Percentiles rank a stretch among this genome's conserved stretches.
phyloP scores from a whole-genome alignment of 106 monocot genomes.

The Dendrobium chrysotoxum region DNA sequence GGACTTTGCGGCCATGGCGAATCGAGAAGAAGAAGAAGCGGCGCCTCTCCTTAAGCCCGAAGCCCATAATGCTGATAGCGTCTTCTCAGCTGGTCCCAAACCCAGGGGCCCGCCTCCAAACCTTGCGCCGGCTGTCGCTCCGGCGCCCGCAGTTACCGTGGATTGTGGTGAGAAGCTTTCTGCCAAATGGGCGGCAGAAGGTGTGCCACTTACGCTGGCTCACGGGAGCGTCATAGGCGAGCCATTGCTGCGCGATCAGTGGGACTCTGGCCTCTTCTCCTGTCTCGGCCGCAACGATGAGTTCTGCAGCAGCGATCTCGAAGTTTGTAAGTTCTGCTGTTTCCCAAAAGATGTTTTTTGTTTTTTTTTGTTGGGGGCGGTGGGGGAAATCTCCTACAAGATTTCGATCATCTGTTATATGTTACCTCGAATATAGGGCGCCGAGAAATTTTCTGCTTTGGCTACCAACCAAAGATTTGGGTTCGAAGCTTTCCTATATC shows the following conservation, averaged over 20 bases:
- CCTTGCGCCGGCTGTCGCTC: not conserved
- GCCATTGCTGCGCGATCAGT: slow-evolving; percentile 34
- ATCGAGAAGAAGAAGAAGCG: not conserved
- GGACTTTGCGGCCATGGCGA: not conserved
- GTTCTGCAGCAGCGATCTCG: slow-evolving; percentile 92
- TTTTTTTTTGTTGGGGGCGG: no score
- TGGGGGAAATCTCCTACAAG: no score
- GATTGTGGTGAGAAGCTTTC: not conserved
- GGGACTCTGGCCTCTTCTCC: slow-evolving; percentile 59
- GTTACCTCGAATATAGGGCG: no score
- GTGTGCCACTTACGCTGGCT: slow-evolving; percentile 23
- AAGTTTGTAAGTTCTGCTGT: slow-evolving; percentile 59
- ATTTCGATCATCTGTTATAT: no score
- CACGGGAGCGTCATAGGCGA: slow-evolving; percentile 32
- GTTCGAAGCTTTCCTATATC: no score
- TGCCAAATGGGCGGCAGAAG: slow-evolving; percentile 40
- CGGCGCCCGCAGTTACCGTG: not conserved
- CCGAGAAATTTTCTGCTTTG: no score
- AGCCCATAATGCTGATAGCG: not conserved
- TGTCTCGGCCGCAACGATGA: slow-evolving; percentile 79
- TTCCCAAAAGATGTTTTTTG: not conserved
- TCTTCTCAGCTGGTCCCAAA: not conserved
- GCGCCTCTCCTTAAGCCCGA: not conserved
- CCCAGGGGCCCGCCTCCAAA: not conserved
- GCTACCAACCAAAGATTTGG: no score